These are phyloP conservation scores for Fusarium setosum DNA, from an alignment of 2,329 filamentous ascomycete species.

Conservation along the genomic window DNA sequence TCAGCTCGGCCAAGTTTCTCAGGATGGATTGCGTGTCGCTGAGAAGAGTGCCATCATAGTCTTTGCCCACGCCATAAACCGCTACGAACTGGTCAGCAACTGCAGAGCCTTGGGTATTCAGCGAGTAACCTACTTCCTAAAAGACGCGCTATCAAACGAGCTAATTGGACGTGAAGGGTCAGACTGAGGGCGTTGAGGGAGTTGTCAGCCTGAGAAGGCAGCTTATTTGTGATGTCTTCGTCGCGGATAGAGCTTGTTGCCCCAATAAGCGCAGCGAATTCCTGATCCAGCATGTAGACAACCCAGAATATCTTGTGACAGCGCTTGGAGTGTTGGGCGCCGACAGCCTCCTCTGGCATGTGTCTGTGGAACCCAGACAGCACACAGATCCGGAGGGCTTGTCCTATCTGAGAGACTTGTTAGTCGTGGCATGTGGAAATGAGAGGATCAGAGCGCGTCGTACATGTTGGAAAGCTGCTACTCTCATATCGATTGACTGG, in stretches of 20 bases:
- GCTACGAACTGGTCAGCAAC: constrained; percentile 8
- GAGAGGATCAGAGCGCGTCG: background rate
- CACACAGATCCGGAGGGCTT: constrained; percentile 47
- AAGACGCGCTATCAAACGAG: constrained; percentile 39
- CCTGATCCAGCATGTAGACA: constrained; percentile 44
- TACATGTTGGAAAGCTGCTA: constrained; percentile 53
- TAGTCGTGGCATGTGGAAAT: background rate
- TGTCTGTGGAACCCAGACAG: constrained; percentile 46
- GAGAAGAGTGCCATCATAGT: constrained; percentile 43
- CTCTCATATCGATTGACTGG: constrained; percentile 54
- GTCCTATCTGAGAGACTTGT: constrained; percentile 41
- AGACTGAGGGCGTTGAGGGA: constrained; percentile 41
- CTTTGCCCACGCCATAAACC: constrained; percentile 43
- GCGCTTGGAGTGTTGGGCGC: constrained; percentile 38
- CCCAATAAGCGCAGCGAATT: constrained; percentile 43
- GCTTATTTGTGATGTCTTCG: constrained; percentile 45
- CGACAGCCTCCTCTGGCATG: constrained; percentile 36
- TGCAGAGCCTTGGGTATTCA: accelerated
- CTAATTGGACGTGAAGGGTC: constrained; percentile 41
- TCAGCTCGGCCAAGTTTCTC: constrained; percentile 40
- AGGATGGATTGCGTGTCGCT: constrained; percentile 44
- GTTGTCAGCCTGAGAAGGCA: constrained; percentile 43
- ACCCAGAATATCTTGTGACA: constrained; percentile 47
- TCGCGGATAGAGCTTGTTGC: constrained; percentile 43
- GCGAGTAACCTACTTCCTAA: constrained; percentile 26